Evolutionary conservation across 192 early-diverging fungal species (phyloP), one percentile per base, ranked within the genome.

Genomic region (Podila epigama): DNA sequence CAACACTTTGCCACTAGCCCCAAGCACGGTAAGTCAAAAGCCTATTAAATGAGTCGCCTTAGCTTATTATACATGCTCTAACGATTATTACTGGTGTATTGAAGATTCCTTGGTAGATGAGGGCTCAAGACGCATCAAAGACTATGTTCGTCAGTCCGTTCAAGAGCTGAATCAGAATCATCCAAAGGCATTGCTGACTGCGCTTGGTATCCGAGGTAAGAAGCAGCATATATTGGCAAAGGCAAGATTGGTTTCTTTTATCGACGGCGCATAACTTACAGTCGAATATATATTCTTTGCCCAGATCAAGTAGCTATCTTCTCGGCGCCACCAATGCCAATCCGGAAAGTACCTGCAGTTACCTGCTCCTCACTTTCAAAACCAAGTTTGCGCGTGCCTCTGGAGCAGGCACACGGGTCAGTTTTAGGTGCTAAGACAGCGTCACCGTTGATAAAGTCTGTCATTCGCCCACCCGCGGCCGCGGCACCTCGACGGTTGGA

Each of bases 201-300:
- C 53, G 0, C 33, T 58, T 31, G 56, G 54, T n/a, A 54, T 37
- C 55, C 40, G 28, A 51, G 65, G 65, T 67, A 67, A 31, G 13
- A 3, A 0, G n/a, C 25, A 22, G 16, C 7, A 10, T n/a, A 32
- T 18, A 15, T 55, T 16, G 29, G 29, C 3, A 2, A 15, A 18
- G 16, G 33, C 16, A 15, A 8, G 16, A 11, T 32, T 5, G 16
- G 16, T 53, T 5, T 4, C 3, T n/a, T n/a, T n/a, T n/a, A n/a
- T n/a, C n/a, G n/a, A n/a, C n/a, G n/a, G n/a, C n/a, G n/a, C n/a
- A n/a, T n/a, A n/a, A n/a, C n/a, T n/a, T n/a, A n/a, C n/a, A n/a
- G n/a, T n/a, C n/a, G n/a, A n/a, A n/a, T n/a, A 10, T 48, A 22
- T 22, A 22, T 48, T 22, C 4, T 25, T 22, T 22, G n/a, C 20